Conservation (phyloP, 148 eudicot genomes). For the Euryodendron excelsum region DNA sequence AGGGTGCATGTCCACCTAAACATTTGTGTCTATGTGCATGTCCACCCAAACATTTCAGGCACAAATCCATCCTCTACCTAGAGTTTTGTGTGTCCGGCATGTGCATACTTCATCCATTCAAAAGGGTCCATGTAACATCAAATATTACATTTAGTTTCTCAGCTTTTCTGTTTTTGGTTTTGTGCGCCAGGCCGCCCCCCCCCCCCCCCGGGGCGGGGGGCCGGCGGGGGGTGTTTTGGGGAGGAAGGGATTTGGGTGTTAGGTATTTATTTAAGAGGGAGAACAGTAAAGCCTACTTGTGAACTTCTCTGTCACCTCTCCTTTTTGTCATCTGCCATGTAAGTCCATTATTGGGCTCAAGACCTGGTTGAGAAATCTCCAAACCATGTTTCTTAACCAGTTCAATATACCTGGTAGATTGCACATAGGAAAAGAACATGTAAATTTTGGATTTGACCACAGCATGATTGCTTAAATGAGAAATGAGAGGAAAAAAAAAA, state of each 20-base stretch:
- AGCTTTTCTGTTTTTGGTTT: neutral
- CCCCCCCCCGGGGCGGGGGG: too few species aligned
- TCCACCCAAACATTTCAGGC: too few species aligned
- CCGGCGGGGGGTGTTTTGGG: neutral
- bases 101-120: neutral
- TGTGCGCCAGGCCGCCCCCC: too few species aligned
- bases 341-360: constrained; percentile 79
- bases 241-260: neutral
- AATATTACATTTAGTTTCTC: neutral
- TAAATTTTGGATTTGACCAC: neutral
- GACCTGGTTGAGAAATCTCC: constrained; percentile 86
- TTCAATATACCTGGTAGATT: constrained; percentile 49
- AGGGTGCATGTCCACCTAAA: neutral
- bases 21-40: too few species aligned
- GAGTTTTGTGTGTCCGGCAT: neutral
- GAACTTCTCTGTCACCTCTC: constrained; percentile 79
- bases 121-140: neutral
- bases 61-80: neutral
- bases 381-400: constrained; percentile 77
- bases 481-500: neutral
- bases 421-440: neutral
- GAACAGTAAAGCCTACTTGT: constrained; percentile 53
- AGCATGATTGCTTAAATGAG: neutral
- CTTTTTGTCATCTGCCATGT: constrained; percentile 91
- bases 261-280: too few species aligned